A percentile compares a stretch with the other conserved stretches of the same genome.
Evolutionary conservation across 106 monocot genomes (phyloP).

Genomic region (Dendrobium chrysotoxum): DNA sequence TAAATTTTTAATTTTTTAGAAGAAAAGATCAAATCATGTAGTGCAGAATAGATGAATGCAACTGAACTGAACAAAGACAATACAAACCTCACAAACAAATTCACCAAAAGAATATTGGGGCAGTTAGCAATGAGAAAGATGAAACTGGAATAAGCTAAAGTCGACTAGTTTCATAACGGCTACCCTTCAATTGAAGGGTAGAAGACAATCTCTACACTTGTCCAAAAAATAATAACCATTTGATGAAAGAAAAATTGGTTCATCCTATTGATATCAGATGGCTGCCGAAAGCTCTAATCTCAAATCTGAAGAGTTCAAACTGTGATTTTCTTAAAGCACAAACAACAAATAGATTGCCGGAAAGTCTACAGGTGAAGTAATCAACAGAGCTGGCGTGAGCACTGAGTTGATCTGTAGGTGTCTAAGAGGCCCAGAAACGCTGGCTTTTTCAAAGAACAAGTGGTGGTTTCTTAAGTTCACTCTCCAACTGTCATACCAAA

Average conservation of each 20-base stretch:
- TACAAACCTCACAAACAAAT: no score
- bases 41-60: no score
- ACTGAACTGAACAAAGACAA: no score
- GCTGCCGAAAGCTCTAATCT: background rate
- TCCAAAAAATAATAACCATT: background rate
- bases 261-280: background rate
- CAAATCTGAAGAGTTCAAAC: background rate
- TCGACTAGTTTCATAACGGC: background rate
- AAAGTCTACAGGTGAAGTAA: background rate
- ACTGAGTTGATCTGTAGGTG: no score
- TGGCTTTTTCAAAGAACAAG: background rate
- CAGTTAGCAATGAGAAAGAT: no score
- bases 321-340: background rate
- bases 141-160: background rate
- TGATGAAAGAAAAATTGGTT: background rate
- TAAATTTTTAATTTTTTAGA: no score
- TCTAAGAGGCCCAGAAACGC: background rate
- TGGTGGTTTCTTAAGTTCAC: slow-evolving; percentile 10
- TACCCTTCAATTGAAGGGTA: background rate
- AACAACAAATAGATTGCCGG: no score
- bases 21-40: no score
- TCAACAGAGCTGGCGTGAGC: background rate
- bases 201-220: background rate
- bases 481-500: slow-evolving; percentile 97
- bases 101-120: background rate